Base-by-base conservation (phyloP, 23 red algal species). In the Gracilaria vermiculophylla region DNA sequence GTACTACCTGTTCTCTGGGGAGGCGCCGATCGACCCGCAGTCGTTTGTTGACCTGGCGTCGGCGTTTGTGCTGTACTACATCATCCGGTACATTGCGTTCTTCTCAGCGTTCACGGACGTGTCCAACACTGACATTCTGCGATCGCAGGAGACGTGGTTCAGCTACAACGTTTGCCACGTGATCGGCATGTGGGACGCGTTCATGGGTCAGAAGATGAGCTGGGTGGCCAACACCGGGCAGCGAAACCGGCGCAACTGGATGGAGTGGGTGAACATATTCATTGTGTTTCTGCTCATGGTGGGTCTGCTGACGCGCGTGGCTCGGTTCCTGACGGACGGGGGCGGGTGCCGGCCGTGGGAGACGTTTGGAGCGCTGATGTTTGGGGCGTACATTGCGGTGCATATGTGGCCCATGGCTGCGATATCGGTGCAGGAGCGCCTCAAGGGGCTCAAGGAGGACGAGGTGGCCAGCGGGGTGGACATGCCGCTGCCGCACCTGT, bases 191-290 rank as follows among this genome's bases (percentile, higher is more conserved):
- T 76, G 51, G 45, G 77, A 93, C 14, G 89, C 89, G 20, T 69
- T 93, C 23, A 54, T 82, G 36, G 71, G 71, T 12, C 58, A 64
- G 37, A 56, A 74, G 79, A 78, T 93, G 78, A 62, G 77, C 15
- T 93, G 89, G 89, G 89, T 93, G 7, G 89, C 89, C 25, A 93
- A 93, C 60, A 93, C 89, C 1, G 89, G 89, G 23, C 60, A 93
- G 60, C 64, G 89, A 23, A 77, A 82, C 79, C 57, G 89, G 13
- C 17, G 78, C 44, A 84, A 82, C 27, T 82, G 89, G 77, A 83
- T 93, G 78, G 89, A 93, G 65, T 93, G 89, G 89, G 71, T 93
- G 45, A 93, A 93, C 71, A 93, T 93, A 17, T 33, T 76, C 8
- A 37, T 93, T 31, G 61, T 56, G 23, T 24, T 48, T 0, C 20